phyloP scores from a whole-genome alignment of 75 land plant genomes.

The Picea sitchensis region DNA sequence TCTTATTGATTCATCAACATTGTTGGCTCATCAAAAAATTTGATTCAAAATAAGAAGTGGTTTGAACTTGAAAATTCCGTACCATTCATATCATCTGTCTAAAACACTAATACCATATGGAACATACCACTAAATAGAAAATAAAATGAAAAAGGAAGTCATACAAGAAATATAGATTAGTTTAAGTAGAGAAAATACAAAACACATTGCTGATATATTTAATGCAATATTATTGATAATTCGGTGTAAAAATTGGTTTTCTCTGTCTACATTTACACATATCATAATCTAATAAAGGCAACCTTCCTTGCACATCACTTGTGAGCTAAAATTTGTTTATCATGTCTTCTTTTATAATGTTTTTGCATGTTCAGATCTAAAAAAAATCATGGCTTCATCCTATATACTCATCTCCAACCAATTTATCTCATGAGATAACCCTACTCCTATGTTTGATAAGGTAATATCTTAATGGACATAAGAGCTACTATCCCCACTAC shows the following conservation, averaged over 20 bases:
- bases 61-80: no score
- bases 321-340: not conserved
- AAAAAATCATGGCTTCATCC: not conserved
- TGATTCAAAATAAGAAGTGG: no score
- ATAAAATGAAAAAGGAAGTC: no score
- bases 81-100: no score
- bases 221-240: not conserved
- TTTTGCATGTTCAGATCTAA: not conserved
- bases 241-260: not conserved
- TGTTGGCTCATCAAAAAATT: no score
- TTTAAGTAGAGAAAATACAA: not conserved
- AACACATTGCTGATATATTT: not conserved
- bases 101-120: no score
- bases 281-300: not conserved
- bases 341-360: not conserved
- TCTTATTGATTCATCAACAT: no score
- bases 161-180: not conserved
- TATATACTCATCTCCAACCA: not conserved
- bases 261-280: not conserved
- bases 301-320: not conserved
- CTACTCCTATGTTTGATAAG: not conserved
- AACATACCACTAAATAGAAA: no score
- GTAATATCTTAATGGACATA: not conserved
- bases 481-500: not conserved
- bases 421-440: not conserved